Percentiles rank a stretch among this genome's conserved stretches.
phyloP scores from a whole-genome alignment of 1,284 basidiomycete species.

The Inonotus obliquus region DNA sequence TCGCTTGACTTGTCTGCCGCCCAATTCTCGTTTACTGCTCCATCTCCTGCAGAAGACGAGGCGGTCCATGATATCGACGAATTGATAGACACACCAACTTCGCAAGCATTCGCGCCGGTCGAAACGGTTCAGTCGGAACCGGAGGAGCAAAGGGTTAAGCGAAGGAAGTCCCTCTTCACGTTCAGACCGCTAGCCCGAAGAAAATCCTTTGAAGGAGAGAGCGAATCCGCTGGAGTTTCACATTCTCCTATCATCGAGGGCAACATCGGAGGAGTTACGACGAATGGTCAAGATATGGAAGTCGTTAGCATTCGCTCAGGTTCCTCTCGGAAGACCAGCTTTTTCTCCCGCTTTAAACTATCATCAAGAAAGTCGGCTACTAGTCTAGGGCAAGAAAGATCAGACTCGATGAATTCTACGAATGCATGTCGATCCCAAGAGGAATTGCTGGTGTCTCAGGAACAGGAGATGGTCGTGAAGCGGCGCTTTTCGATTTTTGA shows the following conservation, averaged over 20 bases:
- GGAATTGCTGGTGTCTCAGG: neutral
- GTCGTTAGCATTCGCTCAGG: neutral
- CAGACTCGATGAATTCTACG: neutral
- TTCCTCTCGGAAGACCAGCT: neutral
- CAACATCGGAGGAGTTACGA: neutral
- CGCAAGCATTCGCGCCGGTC: neutral
- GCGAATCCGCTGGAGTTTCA: neutral
- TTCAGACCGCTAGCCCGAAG: constrained; percentile 13
- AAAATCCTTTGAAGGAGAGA: constrained; percentile 7
- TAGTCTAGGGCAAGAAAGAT: neutral
- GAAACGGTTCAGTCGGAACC: neutral
- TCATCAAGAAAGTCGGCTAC: constrained; percentile 33
- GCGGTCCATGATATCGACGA: neutral
- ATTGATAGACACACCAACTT: neutral
- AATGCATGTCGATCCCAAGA: constrained; percentile 9
- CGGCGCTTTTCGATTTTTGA: constrained; percentile 19
- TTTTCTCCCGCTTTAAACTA: constrained; percentile 15
- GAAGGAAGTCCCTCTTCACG: constrained; percentile 11
- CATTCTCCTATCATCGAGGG: neutral
- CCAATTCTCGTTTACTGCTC: neutral
- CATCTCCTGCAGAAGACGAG: neutral
- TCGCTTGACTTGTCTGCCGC: constrained; percentile 10
- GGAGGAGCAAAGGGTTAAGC: neutral
- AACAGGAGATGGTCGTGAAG: constrained; percentile 5
- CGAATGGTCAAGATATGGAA: neutral